Conservation (phyloP, 2,329 filamentous ascomycete genomes). For the Myotisia sp. region DNA sequence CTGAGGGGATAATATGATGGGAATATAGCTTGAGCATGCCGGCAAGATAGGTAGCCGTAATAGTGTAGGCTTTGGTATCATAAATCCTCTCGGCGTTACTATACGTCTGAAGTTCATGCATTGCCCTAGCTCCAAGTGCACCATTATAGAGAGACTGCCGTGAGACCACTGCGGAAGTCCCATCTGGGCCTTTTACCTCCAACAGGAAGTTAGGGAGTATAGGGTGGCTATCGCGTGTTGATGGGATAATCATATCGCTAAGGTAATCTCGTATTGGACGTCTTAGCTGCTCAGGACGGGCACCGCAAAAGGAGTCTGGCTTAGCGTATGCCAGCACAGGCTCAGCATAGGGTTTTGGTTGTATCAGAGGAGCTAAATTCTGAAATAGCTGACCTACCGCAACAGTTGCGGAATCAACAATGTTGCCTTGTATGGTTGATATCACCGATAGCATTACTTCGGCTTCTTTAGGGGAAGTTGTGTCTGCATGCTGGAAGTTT, state of each 20-base stretch:
- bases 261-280: conserved; percentile 16
- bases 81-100: conserved; percentile 19
- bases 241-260: conserved; percentile 18
- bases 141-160: conserved; percentile 28
- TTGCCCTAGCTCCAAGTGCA: conserved; percentile 24
- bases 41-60: conserved; percentile 15
- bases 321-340: conserved; percentile 13
- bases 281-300: conserved; percentile 18
- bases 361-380: conserved; percentile 26
- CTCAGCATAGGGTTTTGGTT: too few relatives aligned
- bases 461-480: conserved; percentile 22
- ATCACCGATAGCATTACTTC: conserved; percentile 20
- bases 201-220: conserved; percentile 24
- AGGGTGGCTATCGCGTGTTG: conserved; percentile 5
- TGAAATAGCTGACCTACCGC: conserved; percentile 19
- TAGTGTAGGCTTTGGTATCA: conserved; percentile 28
- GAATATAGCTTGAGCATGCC: conserved; percentile 7
- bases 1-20: background rate
- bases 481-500: conserved; percentile 19
- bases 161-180: conserved; percentile 17
- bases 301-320: conserved; percentile 21
- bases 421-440: conserved; percentile 14
- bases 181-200: conserved; percentile 26
- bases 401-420: conserved; percentile 13
- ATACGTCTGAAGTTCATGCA: conserved; percentile 27